Conservation (phyloP, 371 early-diverging fungal species). For the Rhizomucor pusillus region DNA sequence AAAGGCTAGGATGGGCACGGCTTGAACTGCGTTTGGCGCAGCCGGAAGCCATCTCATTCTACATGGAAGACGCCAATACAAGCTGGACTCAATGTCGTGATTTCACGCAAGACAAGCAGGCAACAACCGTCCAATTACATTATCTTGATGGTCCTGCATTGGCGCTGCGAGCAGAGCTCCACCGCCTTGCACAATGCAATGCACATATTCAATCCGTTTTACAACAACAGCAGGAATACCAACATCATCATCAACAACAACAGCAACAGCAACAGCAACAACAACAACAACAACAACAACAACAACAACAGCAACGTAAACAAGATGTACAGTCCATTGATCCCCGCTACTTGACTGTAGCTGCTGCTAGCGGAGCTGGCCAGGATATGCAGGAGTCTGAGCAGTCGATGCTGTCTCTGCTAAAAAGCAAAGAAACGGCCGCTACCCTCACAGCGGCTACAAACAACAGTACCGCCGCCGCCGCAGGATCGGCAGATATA, state of each 20-base stretch:
- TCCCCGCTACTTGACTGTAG: constrained; percentile 6
- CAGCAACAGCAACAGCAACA: constrained; percentile 8
- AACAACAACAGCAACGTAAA: constrained; percentile 7
- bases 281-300: constrained; percentile 27
- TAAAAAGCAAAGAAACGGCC: not conserved
- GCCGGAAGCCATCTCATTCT: constrained; percentile 49
- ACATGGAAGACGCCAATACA: constrained; percentile 44
- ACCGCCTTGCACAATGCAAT: constrained; percentile 17
- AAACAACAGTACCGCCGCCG: constrained; percentile 2
- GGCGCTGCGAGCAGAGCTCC: constrained; percentile 35
- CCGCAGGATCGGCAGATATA: constrained; percentile 6
- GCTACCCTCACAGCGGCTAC: not conserved
- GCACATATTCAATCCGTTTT: constrained; percentile 10
- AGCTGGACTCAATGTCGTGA: constrained; percentile 72
- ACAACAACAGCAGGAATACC: constrained; percentile 1
- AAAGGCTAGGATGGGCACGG: constrained; percentile 35
- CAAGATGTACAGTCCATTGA: constrained; percentile 5
- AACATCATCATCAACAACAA: constrained; percentile 28
- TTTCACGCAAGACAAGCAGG: constrained; percentile 75
- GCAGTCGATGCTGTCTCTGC: constrained; percentile 7
- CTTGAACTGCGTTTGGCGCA: constrained; percentile 26
- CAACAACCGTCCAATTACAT: constrained; percentile 31
- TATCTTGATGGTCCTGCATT: constrained; percentile 39
- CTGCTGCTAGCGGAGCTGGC: not conserved
- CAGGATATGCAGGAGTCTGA: constrained; percentile 1